Conservation (phyloP, 2,329 filamentous ascomycete genomes). For the Chalaropsis thielavioides region DNA sequence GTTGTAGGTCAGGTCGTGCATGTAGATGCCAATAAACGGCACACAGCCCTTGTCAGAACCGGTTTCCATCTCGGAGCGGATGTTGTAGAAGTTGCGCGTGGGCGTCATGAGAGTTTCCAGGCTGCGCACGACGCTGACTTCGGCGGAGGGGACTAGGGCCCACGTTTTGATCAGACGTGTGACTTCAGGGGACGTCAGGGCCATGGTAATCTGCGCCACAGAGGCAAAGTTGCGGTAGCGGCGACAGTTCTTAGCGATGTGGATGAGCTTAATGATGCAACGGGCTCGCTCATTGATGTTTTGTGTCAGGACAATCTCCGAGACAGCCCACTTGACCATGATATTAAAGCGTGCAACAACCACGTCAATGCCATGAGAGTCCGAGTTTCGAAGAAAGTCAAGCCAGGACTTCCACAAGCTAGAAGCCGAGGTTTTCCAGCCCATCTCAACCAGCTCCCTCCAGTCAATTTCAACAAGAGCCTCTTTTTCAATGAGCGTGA, state of each 20-base stretch:
- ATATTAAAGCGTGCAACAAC: constrained; percentile 79
- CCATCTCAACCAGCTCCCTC: constrained; percentile 73
- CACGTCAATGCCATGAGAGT: constrained; percentile 64
- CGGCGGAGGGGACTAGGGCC: constrained; percentile 50
- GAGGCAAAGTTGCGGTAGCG: constrained; percentile 71
- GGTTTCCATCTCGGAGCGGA: constrained; percentile 65
- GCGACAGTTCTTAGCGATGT: constrained; percentile 63
- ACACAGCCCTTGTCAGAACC: constrained; percentile 59
- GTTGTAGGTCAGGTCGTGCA: constrained; percentile 70
- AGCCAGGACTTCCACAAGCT: constrained; percentile 64
- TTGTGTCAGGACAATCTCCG: constrained; percentile 62
- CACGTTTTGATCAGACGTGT: constrained; percentile 55
- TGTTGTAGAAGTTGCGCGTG: constrained; percentile 60
- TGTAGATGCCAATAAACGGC: constrained; percentile 72
- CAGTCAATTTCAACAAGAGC: constrained; percentile 76
- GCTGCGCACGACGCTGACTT: constrained; percentile 50
- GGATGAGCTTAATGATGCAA: constrained; percentile 68
- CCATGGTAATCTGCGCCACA: constrained; percentile 66
- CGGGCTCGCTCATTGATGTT: constrained; percentile 56
- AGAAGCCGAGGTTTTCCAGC: constrained; percentile 57
- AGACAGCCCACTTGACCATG: constrained; percentile 76
- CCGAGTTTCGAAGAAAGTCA: constrained; percentile 57
- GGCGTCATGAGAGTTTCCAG: constrained; percentile 63
- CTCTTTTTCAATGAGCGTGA: constrained; percentile 75
- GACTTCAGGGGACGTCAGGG: constrained; percentile 59